phyloP scores from a whole-genome alignment of 352 stramenopile species.

The Globisporangium recalcitrans region DNA sequence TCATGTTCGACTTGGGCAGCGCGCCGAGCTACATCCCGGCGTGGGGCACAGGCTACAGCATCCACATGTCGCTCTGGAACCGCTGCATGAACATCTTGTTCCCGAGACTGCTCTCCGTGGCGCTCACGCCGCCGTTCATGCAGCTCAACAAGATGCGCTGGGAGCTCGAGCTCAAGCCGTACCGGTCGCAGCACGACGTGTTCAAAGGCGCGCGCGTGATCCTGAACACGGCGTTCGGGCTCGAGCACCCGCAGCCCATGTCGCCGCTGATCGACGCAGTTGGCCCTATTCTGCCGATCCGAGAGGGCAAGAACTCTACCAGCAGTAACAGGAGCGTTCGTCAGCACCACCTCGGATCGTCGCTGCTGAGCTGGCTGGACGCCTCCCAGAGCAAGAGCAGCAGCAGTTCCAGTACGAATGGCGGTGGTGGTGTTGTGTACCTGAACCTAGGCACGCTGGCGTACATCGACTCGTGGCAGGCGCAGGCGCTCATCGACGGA shows the following conservation, averaged over 20 bases:
- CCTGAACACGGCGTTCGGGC: conserved; percentile 84
- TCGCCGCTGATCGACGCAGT: conserved; percentile 76
- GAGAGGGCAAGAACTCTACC: not conserved
- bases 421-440: conserved; percentile 47
- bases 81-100: conserved; percentile 89
- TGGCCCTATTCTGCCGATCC: conserved; percentile 56
- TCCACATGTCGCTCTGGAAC: conserved; percentile 84
- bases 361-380: conserved; percentile 41
- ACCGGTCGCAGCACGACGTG: conserved; percentile 83
- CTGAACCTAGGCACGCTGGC: conserved; percentile 73
- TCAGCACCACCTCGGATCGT: conserved; percentile 3
- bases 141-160: conserved; percentile 84
- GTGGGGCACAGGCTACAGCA: conserved; percentile 79
- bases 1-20: conserved; percentile 76
- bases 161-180: conserved; percentile 65
- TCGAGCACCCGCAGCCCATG: conserved; percentile 77
- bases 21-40: conserved; percentile 74
- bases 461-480: conserved; percentile 81
- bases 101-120: conserved; percentile 74
- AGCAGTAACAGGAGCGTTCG: conserved; percentile 7
- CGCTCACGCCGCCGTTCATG: conserved; percentile 87
- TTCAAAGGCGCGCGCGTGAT: conserved; percentile 82
- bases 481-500: conserved; percentile 64
- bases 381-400: conserved; percentile 5
- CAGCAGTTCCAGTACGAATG: too few relatives aligned